These are phyloP conservation scores for Fusarium subtropicale DNA, from an alignment of 2,329 filamentous ascomycete species.

Conservation along the genomic window DNA sequence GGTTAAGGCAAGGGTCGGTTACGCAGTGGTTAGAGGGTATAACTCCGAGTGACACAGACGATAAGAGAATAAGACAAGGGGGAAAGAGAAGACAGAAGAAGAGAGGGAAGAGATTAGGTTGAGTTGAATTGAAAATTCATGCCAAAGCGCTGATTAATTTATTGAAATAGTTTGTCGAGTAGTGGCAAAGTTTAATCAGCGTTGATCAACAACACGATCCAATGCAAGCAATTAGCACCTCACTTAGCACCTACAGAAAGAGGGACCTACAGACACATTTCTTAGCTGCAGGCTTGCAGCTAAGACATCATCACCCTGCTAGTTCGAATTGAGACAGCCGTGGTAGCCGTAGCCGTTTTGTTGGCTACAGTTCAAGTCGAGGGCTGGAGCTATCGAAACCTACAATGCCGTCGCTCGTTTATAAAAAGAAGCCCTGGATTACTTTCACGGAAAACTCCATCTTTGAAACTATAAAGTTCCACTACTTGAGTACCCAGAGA, in stretches of 20 bases:
- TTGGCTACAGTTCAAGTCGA: neutral
- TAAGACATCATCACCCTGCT: conserved; percentile 18
- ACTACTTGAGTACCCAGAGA: neutral
- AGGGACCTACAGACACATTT: neutral
- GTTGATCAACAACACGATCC: neutral
- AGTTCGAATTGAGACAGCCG: conserved; percentile 6
- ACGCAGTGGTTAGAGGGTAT: conserved; percentile 9
- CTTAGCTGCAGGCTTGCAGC: neutral
- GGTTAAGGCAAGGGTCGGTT: neutral
- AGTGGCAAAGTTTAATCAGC: conserved; percentile 30
- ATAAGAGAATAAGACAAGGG: neutral
- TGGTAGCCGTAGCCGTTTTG: conserved; percentile 10
- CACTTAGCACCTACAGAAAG: neutral
- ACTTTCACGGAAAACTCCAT: neutral
- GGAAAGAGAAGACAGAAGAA: neutral
- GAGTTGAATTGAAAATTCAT: neutral
- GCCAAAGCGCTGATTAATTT: conserved; percentile 33
- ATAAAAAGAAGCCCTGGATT: neutral
- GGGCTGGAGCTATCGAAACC: conserved; percentile 16
- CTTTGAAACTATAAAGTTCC: neutral
- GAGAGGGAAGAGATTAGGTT: neutral
- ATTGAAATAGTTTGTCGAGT: neutral
- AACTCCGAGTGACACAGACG: neutral
- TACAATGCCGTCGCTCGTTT: neutral
- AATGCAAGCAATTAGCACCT: neutral